phyloP scores from a whole-genome alignment of 805 yeast genomes.

The Yarrowia yakushimensis region DNA sequence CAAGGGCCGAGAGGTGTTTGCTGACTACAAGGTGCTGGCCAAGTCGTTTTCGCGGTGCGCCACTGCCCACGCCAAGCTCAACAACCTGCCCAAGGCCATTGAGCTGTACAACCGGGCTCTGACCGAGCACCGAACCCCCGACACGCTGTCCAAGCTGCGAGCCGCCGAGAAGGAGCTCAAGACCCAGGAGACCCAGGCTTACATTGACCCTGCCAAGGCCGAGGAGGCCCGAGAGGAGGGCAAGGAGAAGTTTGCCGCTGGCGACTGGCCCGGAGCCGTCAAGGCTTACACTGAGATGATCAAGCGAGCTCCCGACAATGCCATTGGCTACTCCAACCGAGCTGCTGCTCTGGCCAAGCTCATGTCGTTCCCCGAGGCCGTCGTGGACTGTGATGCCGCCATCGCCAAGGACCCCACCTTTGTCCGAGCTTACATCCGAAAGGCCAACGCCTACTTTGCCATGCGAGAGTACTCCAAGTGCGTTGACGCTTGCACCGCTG shows the following conservation, averaged over 20 bases:
- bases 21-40: slow-evolving; percentile 88
- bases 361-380: slow-evolving; percentile 96
- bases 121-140: slow-evolving; percentile 97
- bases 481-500: slow-evolving; percentile 74
- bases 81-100: slow-evolving; percentile 68
- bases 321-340: slow-evolving; percentile 95
- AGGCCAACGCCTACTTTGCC: slow-evolving; percentile 90
- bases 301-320: slow-evolving; percentile 94
- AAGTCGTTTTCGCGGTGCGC: slow-evolving; percentile 93
- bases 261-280: slow-evolving; percentile 96
- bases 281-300: slow-evolving; percentile 93
- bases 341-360: slow-evolving; percentile 95
- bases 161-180: slow-evolving; percentile 81
- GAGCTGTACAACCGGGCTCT: slow-evolving; percentile 81
- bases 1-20: slow-evolving; percentile 82
- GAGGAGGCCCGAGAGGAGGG: slow-evolving; percentile 94
- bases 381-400: slow-evolving; percentile 86
- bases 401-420: slow-evolving; percentile 83
- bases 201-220: slow-evolving; percentile 86
- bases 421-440: slow-evolving; percentile 92
- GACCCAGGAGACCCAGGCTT: slow-evolving; percentile 68
- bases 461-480: slow-evolving; percentile 82
- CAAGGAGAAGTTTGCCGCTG: slow-evolving; percentile 79
- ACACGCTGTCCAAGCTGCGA: slow-evolving; percentile 81
- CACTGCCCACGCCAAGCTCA: slow-evolving; percentile 69